Evolutionary conservation across 306 rosid genomes (phyloP).

Genomic region (Quercus engelmannii): DNA sequence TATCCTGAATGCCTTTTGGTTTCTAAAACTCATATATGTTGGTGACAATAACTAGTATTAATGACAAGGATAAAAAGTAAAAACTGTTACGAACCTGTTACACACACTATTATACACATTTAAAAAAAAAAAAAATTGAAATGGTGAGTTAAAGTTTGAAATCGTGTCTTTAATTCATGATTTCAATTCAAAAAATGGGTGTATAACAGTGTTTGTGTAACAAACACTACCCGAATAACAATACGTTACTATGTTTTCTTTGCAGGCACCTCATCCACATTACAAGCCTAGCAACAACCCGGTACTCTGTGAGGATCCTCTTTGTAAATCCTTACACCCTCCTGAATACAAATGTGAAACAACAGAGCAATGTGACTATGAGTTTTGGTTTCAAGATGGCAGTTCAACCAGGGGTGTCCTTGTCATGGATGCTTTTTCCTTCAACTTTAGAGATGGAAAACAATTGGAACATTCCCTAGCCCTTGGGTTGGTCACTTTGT

Average conservation of each 20-base stretch:
- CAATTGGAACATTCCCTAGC: conserved; percentile 62
- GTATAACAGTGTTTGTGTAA: too few relatives aligned
- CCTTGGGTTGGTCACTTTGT: conserved; percentile 62
- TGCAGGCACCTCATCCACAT: conserved; percentile 79
- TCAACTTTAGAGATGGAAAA: conserved; percentile 65
- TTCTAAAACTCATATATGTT: too few relatives aligned
- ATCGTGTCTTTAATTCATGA: too few relatives aligned
- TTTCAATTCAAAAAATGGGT: too few relatives aligned
- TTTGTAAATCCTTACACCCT: conserved; percentile 63
- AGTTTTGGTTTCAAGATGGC: conserved; percentile 76
- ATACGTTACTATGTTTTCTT: background rate
- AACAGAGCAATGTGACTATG: conserved; percentile 80
- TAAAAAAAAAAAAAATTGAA: too few relatives aligned
- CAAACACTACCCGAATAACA: too few relatives aligned
- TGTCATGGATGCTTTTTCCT: conserved; percentile 55
- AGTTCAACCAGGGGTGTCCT: conserved; percentile 83
- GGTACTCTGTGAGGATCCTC: conserved; percentile 61
- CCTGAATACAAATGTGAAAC: conserved; percentile 48
- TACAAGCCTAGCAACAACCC: conserved; percentile 70
- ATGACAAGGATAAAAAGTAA: background rate
- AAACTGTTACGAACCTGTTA: too few relatives aligned
- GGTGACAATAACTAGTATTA: background rate
- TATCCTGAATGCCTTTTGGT: too few relatives aligned
- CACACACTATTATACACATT: too few relatives aligned
- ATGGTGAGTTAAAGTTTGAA: too few relatives aligned